Percentiles rank a stretch among this genome's conserved stretches.
These are phyloP conservation scores for Suillus americanus DNA, from an alignment of 768 basidiomycete species.

Conservation along the genomic window DNA sequence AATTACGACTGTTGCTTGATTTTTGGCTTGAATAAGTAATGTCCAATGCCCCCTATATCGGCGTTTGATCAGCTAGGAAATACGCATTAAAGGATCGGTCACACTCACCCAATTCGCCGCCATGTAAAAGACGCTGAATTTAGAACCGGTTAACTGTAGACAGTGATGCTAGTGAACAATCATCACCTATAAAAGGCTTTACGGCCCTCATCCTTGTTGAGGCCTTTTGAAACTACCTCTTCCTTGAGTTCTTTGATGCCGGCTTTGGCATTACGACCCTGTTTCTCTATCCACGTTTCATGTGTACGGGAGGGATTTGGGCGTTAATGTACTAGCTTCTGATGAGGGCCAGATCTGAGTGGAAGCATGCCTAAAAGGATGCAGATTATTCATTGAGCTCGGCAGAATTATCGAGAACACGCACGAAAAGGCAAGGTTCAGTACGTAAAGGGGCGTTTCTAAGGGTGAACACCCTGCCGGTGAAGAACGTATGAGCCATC, in stretches of 20 bases:
- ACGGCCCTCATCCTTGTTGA: constrained; percentile 47
- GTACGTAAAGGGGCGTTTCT: not conserved
- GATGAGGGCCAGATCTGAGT: constrained; percentile 56
- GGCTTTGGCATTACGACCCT: constrained; percentile 52
- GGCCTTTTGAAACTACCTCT: constrained; percentile 43
- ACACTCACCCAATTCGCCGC: constrained; percentile 64
- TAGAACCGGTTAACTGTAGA: not conserved
- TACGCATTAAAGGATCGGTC: constrained; percentile 11
- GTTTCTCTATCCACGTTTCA: constrained; percentile 63
- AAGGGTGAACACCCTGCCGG: constrained; percentile 34
- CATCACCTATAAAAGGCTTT: constrained; percentile 56
- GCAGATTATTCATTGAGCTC: not conserved
- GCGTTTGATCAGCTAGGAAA: not conserved
- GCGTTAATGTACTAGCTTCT: constrained; percentile 61
- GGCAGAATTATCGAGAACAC: constrained; percentile 15
- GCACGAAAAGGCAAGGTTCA: not conserved
- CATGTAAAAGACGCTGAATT: constrained; percentile 62
- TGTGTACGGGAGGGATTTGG: constrained; percentile 62
- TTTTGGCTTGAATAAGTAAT: constrained; percentile 51
- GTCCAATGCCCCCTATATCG: constrained; percentile 51
- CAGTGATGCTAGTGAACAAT: not conserved
- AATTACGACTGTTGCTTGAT: constrained; percentile 1
- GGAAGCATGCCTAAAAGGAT: constrained; percentile 55
- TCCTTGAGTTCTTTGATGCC: constrained; percentile 49
- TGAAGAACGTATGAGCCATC: constrained; percentile 77